These are phyloP conservation scores for Puccinia triticina DNA, from an alignment of 1,284 basidiomycete species.

Conservation along the genomic window DNA sequence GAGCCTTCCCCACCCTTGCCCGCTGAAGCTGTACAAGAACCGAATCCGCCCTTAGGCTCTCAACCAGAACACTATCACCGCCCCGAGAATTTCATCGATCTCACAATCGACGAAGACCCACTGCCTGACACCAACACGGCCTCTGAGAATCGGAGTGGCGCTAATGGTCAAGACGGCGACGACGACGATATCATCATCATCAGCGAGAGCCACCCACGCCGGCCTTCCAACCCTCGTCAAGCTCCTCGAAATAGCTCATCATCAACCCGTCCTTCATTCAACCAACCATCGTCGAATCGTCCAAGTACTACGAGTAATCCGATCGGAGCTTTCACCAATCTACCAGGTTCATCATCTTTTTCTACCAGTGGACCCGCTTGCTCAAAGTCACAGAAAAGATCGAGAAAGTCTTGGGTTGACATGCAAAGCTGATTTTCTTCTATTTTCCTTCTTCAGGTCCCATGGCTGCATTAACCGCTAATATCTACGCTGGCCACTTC, in stretches of 20 bases:
- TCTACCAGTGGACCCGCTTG: not conserved
- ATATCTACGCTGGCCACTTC: slow-evolving; percentile 24
- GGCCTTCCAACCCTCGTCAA: not conserved
- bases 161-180: not conserved
- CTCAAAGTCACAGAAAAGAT: not conserved
- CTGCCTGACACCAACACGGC: not conserved
- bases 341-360: slow-evolving; percentile 5
- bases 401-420: not conserved
- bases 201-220: not conserved
- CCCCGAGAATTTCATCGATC: slow-evolving; percentile 3
- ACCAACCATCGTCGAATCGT: too few species aligned
- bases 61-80: not conserved
- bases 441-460: not conserved
- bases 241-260: not conserved
- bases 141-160: not conserved
- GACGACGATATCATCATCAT: slow-evolving; percentile 13
- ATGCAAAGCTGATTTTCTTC: not conserved
- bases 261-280: not conserved
- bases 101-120: not conserved
- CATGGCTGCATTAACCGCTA: slow-evolving; percentile 29
- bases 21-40: not conserved
- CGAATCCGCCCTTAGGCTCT: not conserved
- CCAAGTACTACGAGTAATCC: not conserved
- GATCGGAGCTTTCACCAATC: not conserved
- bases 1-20: too few species aligned